Percentiles rank a stretch among this genome's conserved stretches.
Conservation (phyloP, 371 early-diverging fungal genomes). For the Choanephora cucurbitarum region DNA sequence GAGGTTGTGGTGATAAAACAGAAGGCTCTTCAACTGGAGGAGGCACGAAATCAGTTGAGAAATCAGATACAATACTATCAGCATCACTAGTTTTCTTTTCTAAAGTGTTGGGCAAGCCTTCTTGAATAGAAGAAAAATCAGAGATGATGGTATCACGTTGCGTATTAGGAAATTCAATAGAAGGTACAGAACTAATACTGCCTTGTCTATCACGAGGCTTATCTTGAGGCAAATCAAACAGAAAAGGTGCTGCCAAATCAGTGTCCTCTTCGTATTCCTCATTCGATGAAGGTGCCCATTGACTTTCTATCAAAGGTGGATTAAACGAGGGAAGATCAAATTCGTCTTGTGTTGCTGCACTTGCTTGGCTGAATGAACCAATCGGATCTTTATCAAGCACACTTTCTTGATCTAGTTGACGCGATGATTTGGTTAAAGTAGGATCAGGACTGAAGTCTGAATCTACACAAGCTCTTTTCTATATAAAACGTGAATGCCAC, state of each 20-base stretch:
- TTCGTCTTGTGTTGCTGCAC: too few species aligned
- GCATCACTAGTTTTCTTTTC: neutral
- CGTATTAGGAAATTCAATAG: neutral
- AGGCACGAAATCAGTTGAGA: neutral
- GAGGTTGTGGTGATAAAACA: neutral
- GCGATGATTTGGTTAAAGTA: too few species aligned
- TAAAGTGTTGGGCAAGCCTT: neutral
- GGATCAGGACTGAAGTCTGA: too few species aligned
- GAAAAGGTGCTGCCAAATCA: constrained; percentile 4
- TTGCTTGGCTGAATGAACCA: too few species aligned
- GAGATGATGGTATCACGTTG: neutral
- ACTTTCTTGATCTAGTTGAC: too few species aligned
- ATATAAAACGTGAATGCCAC: too few species aligned
- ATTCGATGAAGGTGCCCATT: too few species aligned
- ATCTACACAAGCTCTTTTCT: too few species aligned
- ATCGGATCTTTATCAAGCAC: too few species aligned
- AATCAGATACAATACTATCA: constrained; percentile 5
- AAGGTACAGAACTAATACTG: neutral
- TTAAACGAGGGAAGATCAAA: too few species aligned
- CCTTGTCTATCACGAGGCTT: neutral
- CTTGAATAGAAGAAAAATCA: neutral
- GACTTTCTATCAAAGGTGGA: too few species aligned
- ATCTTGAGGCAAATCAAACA: neutral
- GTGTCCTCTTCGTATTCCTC: neutral
- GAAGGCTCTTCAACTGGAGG: neutral